Evolutionary conservation across 257 asterid genomes (phyloP), one percentile per base, ranked within the genome.

Genomic region (Verbena officinalis): DNA sequence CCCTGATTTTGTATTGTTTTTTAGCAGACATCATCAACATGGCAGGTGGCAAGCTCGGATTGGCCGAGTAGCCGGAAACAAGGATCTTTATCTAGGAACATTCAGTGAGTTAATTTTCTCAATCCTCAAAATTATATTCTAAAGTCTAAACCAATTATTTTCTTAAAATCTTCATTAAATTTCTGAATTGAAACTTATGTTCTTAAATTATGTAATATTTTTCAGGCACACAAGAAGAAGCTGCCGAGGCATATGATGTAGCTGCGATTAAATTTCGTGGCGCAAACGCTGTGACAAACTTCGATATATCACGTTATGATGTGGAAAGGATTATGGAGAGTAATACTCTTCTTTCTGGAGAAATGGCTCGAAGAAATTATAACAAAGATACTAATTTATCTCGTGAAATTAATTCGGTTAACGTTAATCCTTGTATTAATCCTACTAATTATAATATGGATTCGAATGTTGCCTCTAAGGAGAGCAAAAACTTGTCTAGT

Each of bases 1-100:
- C 52, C 20, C 50, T 43, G 58, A 11, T 12, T 59, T 68, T 50
- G 31, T 50, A n/a, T 73, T 77, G 54, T 56, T 61, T 56, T 70
- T 61, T 84, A 82, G 94, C 91, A 89, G 96, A 77, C 95, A 89
- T 75, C 96, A 89, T 76, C 95, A 89, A 54, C 96, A 86, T 45
- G 96, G 96, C 27, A 68, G 96, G 30, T 89, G 96, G 96, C 95
- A 89, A 73, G 95, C 96, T 53, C 80, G 95, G 46, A 89, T 89
- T 1, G 96, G 96, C 74, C 78, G 95, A 12, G 95, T 89, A 13
- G 96, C 96, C 0, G 96, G 96, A 24, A 89, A 89, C 80, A 89
- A 89, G 55, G 96, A 89, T 75, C 90, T 89, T 31, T 89, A 89
- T 53, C 81, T 89, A 14, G 96, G 96, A 11, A 89, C 96, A 60